A percentile compares a stretch with the other conserved stretches of the same genome.
These are phyloP conservation scores for Posidonia australis DNA, from an alignment of 106 monocot species.

Conservation along the genomic window DNA sequence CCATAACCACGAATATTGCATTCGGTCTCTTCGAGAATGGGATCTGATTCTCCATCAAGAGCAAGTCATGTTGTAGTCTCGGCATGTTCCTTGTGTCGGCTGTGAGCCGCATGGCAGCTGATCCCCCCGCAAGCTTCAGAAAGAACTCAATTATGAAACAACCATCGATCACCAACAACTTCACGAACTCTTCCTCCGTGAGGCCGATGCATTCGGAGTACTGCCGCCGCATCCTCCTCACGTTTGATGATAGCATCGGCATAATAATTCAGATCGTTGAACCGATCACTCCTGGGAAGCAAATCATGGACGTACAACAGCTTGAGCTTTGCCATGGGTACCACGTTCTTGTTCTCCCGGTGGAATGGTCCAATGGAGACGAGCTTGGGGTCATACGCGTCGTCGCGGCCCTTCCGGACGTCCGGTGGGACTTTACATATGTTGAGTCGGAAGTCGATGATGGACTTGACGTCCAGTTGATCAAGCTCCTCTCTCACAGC, in stretches of 20 bases:
- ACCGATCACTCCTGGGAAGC: neutral
- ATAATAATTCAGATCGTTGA: neutral
- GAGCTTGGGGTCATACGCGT: constrained; percentile 17
- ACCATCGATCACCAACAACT: constrained; percentile 25
- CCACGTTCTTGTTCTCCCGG: neutral
- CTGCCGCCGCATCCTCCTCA: neutral
- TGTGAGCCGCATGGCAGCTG: no score
- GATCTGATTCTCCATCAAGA: constrained; percentile 28
- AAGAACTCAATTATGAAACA: constrained; percentile 22
- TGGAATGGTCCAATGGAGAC: constrained; percentile 2
- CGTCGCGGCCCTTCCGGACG: constrained; percentile 1
- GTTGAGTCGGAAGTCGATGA: no score
- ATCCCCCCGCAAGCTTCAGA: neutral
- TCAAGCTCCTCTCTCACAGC: no score
- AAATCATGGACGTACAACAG: neutral
- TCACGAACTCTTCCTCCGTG: neutral
- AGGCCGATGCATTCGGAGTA: constrained; percentile 3
- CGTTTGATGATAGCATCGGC: neutral
- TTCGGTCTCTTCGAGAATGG: constrained; percentile 7
- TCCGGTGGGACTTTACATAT: constrained; percentile 1
- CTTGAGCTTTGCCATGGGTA: neutral
- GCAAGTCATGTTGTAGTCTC: constrained; percentile 7
- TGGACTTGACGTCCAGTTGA: no score
- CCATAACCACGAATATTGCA: no score
- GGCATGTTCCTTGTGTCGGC: neutral